phyloP scores from a whole-genome alignment of 805 yeast species.

The Candida schatavii region DNA sequence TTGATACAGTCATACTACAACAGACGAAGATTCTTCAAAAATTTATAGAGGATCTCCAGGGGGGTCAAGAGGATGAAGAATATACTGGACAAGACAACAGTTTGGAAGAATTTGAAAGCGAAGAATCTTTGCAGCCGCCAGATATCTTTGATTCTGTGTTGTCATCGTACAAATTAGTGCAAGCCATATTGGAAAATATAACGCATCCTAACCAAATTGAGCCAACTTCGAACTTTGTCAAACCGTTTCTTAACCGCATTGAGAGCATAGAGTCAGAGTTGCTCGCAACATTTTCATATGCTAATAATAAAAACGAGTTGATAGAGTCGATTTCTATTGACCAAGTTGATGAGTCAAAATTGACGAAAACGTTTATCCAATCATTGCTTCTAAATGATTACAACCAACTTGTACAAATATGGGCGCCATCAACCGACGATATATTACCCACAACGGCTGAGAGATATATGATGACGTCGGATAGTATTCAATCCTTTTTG shows the following conservation, averaged over 20 bases:
- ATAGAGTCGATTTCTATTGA: conserved; percentile 24
- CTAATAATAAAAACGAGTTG: conserved; percentile 16
- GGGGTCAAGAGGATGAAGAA: conserved; percentile 7
- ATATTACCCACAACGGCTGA: conserved; percentile 30
- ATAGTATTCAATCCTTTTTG: conserved; percentile 42
- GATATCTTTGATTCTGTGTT: conserved; percentile 35
- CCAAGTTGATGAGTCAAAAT: conserved; percentile 28
- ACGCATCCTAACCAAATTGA: conserved; percentile 9
- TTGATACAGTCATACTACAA: conserved; percentile 21
- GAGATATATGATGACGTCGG: conserved; percentile 40
- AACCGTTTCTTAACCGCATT: conserved; percentile 17
- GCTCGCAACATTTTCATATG: conserved; percentile 15
- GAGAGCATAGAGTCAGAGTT: conserved; percentile 20
- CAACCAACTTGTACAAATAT: conserved; percentile 23
- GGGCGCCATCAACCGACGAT: conserved; percentile 24
- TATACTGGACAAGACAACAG: not conserved
- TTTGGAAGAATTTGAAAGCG: conserved; percentile 12
- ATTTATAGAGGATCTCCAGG: conserved; percentile 22
- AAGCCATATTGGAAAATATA: conserved; percentile 29
- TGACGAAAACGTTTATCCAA: conserved; percentile 24
- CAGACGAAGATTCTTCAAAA: conserved; percentile 27
- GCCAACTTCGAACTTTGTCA: conserved; percentile 11
- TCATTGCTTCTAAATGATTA: conserved; percentile 27
- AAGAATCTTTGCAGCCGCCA: conserved; percentile 29
- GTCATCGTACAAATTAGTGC: conserved; percentile 25